Percentiles rank a stretch among this genome's conserved stretches.
phyloP scores from a whole-genome alignment of 2,329 filamentous ascomycete genomes.

The Fusarium camptoceras region DNA sequence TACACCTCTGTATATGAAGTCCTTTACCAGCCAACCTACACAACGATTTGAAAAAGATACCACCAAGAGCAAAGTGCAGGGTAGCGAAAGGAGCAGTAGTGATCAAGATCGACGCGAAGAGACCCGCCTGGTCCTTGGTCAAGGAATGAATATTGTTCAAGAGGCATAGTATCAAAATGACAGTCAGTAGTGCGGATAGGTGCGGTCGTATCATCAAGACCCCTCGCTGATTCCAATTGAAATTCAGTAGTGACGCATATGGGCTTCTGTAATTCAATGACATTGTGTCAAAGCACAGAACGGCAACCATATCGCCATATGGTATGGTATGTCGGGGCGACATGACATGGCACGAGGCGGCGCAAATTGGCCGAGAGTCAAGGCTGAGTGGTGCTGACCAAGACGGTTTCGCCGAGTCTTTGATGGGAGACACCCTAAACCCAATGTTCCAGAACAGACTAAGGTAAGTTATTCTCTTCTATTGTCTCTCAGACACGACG shows the following conservation, averaged over 20 bases:
- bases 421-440: slow-evolving; percentile 23
- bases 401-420: slow-evolving; percentile 31
- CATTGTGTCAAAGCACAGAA: slow-evolving; percentile 19
- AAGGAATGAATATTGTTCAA: slow-evolving; percentile 20
- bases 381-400: slow-evolving; percentile 28
- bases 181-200: slow-evolving; percentile 9
- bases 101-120: slow-evolving; percentile 18
- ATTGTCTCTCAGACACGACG: slow-evolving; percentile 15
- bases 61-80: slow-evolving; percentile 18
- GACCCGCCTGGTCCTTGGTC: slow-evolving; percentile 31
- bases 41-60: slow-evolving; percentile 5
- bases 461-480: slow-evolving; percentile 16
- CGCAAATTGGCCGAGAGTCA: slow-evolving; percentile 29
- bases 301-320: slow-evolving; percentile 26
- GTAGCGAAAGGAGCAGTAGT: slow-evolving; percentile 11
- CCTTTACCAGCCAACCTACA: background rate
- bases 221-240: slow-evolving; percentile 31
- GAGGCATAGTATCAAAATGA: slow-evolving; percentile 15
- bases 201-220: slow-evolving; percentile 6
- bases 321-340: slow-evolving; percentile 19
- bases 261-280: slow-evolving; percentile 21
- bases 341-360: slow-evolving; percentile 19
- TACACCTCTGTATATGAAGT: background rate
- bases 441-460: slow-evolving; percentile 39
- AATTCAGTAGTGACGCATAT: slow-evolving; percentile 32